A percentile compares a stretch with the other conserved stretches of the same genome.
phyloP scores from a whole-genome alignment of 2,329 filamentous ascomycete genomes.

The Epichloe bromicola region DNA sequence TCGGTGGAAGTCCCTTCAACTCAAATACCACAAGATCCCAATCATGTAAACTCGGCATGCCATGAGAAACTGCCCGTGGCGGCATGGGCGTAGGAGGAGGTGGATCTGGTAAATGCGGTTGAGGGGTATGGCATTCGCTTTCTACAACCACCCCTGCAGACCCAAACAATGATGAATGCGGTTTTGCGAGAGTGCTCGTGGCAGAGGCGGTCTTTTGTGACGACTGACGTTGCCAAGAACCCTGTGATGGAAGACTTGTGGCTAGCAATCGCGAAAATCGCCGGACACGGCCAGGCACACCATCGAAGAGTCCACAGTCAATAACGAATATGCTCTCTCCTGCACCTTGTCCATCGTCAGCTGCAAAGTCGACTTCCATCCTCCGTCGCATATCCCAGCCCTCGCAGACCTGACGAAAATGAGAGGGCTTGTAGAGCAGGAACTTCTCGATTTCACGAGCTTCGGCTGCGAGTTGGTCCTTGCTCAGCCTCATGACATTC shows the following conservation, averaged over 20 bases:
- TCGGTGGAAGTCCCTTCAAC: conserved; percentile 44
- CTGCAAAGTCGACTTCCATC: conserved; percentile 80
- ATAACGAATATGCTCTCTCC: conserved; percentile 70
- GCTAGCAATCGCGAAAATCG: conserved; percentile 29
- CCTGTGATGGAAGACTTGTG: conserved; percentile 7
- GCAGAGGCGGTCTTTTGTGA: background rate
- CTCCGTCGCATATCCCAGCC: conserved; percentile 87
- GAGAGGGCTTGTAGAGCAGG: conserved; percentile 55
- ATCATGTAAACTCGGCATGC: conserved; percentile 14
- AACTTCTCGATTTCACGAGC: conserved; percentile 73
- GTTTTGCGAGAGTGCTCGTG: conserved; percentile 1
- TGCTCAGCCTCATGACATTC: conserved; percentile 56
- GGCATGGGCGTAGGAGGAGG: conserved; percentile 13
- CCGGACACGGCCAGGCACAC: conserved; percentile 28
- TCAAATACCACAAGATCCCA: conserved; percentile 18
- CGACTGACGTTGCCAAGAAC: conserved; percentile 1
- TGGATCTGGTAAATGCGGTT: conserved; percentile 12
- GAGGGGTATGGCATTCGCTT: conserved; percentile 4
- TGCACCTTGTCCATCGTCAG: conserved; percentile 60
- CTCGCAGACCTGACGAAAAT: conserved; percentile 65
- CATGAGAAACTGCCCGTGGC: conserved; percentile 3
- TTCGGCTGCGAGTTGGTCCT: conserved; percentile 60
- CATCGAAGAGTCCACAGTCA: conserved; percentile 54
- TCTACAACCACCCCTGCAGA: conserved; percentile 2
- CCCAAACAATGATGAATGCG: conserved; percentile 19